A percentile compares a stretch with the other conserved stretches of the same genome.
phyloP scores from a whole-genome alignment of 2,329 filamentous ascomycete genomes.

The Colletotrichum kahawae region DNA sequence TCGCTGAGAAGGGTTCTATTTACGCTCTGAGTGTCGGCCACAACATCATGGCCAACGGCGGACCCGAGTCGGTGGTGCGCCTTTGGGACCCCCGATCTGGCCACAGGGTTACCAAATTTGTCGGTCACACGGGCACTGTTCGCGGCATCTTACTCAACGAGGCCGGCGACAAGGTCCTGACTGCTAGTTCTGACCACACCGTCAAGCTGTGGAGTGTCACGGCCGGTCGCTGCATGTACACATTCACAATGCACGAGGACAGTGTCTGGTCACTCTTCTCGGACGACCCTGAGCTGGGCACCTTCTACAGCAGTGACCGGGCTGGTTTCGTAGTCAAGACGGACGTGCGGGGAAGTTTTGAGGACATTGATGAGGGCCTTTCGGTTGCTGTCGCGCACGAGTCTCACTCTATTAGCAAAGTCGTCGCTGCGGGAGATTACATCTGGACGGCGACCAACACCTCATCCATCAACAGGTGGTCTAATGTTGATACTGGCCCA shows the following conservation, averaged over 20 bases:
- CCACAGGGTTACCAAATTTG: slow-evolving; percentile 92
- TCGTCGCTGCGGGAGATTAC: slow-evolving; percentile 73
- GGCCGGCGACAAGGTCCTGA: slow-evolving; percentile 88
- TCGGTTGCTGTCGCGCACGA: slow-evolving; percentile 93
- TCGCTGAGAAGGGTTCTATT: slow-evolving; percentile 88
- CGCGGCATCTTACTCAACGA: slow-evolving; percentile 89
- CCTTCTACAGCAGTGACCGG: slow-evolving; percentile 95
- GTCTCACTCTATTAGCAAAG: slow-evolving; percentile 78
- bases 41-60: slow-evolving; percentile 86
- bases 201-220: slow-evolving; percentile 98
- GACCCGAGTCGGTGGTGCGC: slow-evolving; percentile 90
- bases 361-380: slow-evolving; percentile 80
- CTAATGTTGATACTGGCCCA: slow-evolving; percentile 79
- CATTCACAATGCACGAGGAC: slow-evolving; percentile 97
- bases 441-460: slow-evolving; percentile 91
- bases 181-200: slow-evolving; percentile 93
- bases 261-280: slow-evolving; percentile 97
- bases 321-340: slow-evolving; percentile 96
- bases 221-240: slow-evolving; percentile 95
- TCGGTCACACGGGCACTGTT: slow-evolving; percentile 95
- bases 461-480: slow-evolving; percentile 93
- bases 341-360: slow-evolving; percentile 75
- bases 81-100: slow-evolving; percentile 91
- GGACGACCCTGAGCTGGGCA: slow-evolving; percentile 79
- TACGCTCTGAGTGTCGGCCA: slow-evolving; percentile 86